These are phyloP conservation scores for Conringia planisiliqua DNA, from an alignment of 345 rosid species.

Conservation along the genomic window DNA sequence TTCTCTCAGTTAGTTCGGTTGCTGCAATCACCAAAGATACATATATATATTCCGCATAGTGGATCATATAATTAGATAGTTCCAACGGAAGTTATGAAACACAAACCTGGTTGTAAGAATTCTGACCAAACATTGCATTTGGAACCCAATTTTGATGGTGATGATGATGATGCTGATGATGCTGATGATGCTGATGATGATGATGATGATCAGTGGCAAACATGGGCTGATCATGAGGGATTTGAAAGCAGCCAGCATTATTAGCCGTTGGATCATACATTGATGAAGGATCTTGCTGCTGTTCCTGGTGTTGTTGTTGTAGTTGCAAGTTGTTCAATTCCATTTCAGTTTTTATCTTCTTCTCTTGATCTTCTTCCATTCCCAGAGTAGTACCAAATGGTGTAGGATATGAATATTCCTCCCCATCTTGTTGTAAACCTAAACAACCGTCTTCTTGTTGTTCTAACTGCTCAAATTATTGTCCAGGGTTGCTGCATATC, in stretches of 20 bases:
- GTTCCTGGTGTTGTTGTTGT: too few relatives aligned
- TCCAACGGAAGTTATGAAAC: not conserved
- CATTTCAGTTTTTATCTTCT: slow-evolving; percentile 44
- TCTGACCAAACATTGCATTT: slow-evolving; percentile 56
- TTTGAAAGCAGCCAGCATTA: slow-evolving; percentile 41
- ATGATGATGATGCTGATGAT: slow-evolving; percentile 38
- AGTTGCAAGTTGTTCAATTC: slow-evolving; percentile 53
- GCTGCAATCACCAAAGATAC: slow-evolving; percentile 24
- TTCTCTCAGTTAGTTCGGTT: slow-evolving; percentile 20
- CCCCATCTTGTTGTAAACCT: slow-evolving; percentile 53
- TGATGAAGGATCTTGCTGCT: slow-evolving; percentile 35
- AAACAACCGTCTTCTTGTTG: slow-evolving; percentile 44
- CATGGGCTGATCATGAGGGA: slow-evolving; percentile 47
- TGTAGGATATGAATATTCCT: slow-evolving; percentile 42
- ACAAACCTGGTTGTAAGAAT: slow-evolving; percentile 62
- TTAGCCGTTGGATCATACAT: slow-evolving; percentile 43
- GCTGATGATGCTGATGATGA: too few relatives aligned
- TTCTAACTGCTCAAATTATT: slow-evolving; percentile 49
- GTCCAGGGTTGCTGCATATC: slow-evolving; percentile 44
- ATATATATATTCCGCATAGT: slow-evolving; percentile 7
- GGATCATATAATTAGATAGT: not conserved
- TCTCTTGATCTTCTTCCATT: slow-evolving; percentile 44
- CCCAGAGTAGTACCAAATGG: slow-evolving; percentile 26
- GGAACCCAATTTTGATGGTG: slow-evolving; percentile 45
- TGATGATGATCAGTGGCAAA: slow-evolving; percentile 26